phyloP scores from a whole-genome alignment of 345 rosid genomes.

The Viola odorata region DNA sequence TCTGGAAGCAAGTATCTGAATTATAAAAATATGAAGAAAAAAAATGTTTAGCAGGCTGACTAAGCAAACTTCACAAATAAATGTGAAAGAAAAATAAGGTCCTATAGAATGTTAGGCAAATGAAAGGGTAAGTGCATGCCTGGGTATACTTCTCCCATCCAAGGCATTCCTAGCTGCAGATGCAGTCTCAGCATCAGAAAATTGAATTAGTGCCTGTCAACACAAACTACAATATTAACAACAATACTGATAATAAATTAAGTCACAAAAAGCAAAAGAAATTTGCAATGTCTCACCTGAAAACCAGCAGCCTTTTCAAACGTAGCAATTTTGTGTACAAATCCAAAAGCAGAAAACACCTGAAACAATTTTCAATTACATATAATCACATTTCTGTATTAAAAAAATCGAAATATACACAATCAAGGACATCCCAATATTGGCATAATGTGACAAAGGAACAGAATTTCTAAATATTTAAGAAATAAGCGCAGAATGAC shows the following conservation, averaged over 20 bases:
- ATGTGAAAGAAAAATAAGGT: neutral
- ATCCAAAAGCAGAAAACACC: conserved; percentile 99
- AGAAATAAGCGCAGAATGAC: conserved; percentile 69
- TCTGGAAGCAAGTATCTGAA: conserved; percentile 85
- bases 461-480: conserved; percentile 34
- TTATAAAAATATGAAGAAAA: conserved; percentile 6
- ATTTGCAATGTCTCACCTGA: conserved; percentile 49
- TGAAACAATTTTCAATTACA: conserved; percentile 32
- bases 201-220: conserved; percentile 85
- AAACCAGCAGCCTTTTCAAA: conserved; percentile 98
- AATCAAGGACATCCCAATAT: conserved; percentile 24
- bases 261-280: conserved; percentile 11
- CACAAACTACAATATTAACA: conserved; percentile 15
- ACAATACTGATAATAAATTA: conserved; percentile 5
- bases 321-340: conserved; percentile 93
- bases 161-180: conserved; percentile 70
- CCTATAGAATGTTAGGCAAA: neutral
- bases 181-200: conserved; percentile 86
- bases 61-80: neutral
- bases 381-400: conserved; percentile 9
- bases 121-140: conserved; percentile 31
- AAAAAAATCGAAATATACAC: conserved; percentile 7
- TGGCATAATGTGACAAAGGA: conserved; percentile 12
- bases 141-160: conserved; percentile 97
- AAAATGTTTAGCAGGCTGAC: neutral